These are phyloP conservation scores for Guyanaporus albipodus DNA, from an alignment of 768 basidiomycete species.

Conservation along the genomic window DNA sequence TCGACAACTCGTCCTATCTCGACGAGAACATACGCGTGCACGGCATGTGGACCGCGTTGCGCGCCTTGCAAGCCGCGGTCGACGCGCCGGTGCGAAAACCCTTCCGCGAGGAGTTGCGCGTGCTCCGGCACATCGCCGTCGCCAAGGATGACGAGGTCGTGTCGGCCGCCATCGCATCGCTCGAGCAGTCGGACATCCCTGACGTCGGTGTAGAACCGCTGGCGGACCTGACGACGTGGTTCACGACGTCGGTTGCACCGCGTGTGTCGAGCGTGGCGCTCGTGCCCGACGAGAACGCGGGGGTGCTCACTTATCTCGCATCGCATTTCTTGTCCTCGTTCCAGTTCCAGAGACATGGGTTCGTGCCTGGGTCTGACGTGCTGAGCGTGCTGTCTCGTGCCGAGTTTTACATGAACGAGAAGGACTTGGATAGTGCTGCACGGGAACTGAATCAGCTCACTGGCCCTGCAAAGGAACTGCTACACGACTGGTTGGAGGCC, in stretches of 20 bases:
- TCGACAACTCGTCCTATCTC: conserved; percentile 87
- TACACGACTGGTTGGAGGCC: conserved; percentile 88
- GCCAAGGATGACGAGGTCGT: conserved; percentile 70
- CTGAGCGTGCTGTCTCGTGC: conserved; percentile 84
- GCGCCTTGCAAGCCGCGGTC: conserved; percentile 68
- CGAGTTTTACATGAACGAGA: conserved; percentile 85
- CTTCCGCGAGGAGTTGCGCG: conserved; percentile 87
- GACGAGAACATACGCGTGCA: conserved; percentile 93
- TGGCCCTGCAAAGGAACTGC: conserved; percentile 70
- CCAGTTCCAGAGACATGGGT: conserved; percentile 75
- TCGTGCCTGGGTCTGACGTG: conserved; percentile 72
- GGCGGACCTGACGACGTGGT: conserved; percentile 89
- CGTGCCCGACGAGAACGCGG: conserved; percentile 87
- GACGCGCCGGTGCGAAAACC: conserved; percentile 66
- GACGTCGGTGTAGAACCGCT: conserved; percentile 86
- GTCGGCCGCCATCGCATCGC: conserved; percentile 58
- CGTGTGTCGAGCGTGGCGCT: conserved; percentile 86
- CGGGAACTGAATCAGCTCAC: conserved; percentile 88
- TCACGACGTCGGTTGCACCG: conserved; percentile 76
- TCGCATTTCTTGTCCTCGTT: conserved; percentile 73
- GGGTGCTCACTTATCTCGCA: conserved; percentile 81
- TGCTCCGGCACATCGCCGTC: conserved; percentile 68
- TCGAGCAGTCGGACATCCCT: conserved; percentile 69
- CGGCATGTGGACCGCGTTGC: conserved; percentile 88
- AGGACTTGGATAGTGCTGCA: conserved; percentile 79